phyloP scores from a whole-genome alignment of 192 early-diverging fungal genomes.

The Chytriomyces confervae region DNA sequence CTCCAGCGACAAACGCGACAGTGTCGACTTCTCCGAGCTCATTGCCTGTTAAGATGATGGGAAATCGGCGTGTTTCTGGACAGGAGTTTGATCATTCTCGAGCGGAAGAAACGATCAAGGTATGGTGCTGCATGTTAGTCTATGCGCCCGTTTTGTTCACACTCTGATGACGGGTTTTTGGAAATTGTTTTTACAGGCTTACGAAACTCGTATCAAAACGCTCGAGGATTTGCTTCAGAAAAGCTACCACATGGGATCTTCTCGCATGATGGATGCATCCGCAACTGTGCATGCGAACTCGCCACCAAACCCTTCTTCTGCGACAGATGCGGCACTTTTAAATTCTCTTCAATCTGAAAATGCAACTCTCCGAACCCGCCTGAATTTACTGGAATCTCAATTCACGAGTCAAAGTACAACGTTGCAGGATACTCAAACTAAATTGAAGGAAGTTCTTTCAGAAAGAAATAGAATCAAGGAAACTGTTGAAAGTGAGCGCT shows the following conservation, averaged over 20 bases:
- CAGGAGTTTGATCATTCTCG: not conserved
- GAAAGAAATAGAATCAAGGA: not conserved
- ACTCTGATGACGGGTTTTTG: too few relatives aligned
- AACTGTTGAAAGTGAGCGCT: not conserved
- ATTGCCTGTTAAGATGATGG: not conserved
- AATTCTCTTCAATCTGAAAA: constrained; percentile 31
- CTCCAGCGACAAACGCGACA: not conserved
- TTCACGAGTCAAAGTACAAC: constrained; percentile 22
- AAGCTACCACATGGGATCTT: constrained; percentile 34
- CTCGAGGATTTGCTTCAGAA: constrained; percentile 44
- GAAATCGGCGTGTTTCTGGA: too few relatives aligned
- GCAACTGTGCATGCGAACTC: not conserved
- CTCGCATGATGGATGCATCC: not conserved
- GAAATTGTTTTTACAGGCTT: too few relatives aligned
- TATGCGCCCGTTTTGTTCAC: too few relatives aligned
- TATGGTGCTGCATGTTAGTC: too few relatives aligned
- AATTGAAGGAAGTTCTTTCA: constrained; percentile 6
- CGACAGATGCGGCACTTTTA: constrained; percentile 2
- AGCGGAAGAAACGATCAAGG: constrained; percentile 39
- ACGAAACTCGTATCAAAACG: constrained; percentile 38
- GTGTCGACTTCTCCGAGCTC: not conserved
- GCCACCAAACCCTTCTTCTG: not conserved
- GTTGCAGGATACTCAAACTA: not conserved
- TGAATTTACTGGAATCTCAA: constrained; percentile 19
- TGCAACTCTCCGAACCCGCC: constrained; percentile 11